Evolutionary conservation across 352 stramenopile species (phyloP), one percentile per base, ranked within the genome.

Genomic region (Phytophthora constricta): DNA sequence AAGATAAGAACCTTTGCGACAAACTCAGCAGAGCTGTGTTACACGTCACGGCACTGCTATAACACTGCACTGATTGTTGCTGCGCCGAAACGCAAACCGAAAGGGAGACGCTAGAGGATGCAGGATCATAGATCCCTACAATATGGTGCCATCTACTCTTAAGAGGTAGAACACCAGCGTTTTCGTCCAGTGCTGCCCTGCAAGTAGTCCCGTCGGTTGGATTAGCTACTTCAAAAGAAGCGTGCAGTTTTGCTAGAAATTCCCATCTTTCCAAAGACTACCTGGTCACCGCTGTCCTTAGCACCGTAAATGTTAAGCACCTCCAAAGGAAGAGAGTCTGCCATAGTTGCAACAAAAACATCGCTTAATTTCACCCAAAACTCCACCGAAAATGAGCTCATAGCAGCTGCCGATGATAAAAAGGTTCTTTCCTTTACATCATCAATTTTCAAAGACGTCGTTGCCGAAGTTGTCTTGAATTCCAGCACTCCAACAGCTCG

Each of bases 371-470:
- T 50, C 0, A 88, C 22, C 84, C 84, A 94, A 13, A 89, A 82
- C 55, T 94, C 86, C 10, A 92, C 27, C 4, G 84, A 78, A 46
- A 94, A 92, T 1, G 82, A 70, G 0, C 74, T 72, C 72, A 90
- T 82, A 1, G 72, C 65, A 2, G 74, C 71, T 7, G 77, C 61
- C 34, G 74, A 74, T 0, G 81, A 90, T 56, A 86, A 87, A 54
- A 84, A 90, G 2, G 82, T 80, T 9, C 75, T 65, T 60, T 90
- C 84, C 27, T 75, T 58, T 13, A 23, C 31, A 47, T 87, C 75
- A 13, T 82, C 69, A n/a, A 92, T 76, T 0, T 54, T 27, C n/a
- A 91, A 62, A 9, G 62, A 41, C 27, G 68, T 72, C 0, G 52
- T 67, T 0, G 26, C 26, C 1, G 58, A 58, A 1, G 27, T 43